Evolutionary conservation across 176 grass and related monocot species (phyloP), one percentile per base, ranked within the genome.

Genomic region (Musa acuminata): DNA sequence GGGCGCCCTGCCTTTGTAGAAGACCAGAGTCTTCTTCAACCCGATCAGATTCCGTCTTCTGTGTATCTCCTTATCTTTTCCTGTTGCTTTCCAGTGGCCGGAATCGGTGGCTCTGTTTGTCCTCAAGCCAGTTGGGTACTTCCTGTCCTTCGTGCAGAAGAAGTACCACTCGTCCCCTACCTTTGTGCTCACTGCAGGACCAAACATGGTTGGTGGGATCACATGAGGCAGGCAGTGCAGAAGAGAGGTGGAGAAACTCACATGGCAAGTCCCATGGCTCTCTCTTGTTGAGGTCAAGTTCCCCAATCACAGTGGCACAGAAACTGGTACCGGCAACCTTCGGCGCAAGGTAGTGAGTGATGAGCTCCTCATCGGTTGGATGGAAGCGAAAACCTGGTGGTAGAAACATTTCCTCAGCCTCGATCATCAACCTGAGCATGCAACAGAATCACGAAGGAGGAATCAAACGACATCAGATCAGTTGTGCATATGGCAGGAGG

Each of bases 81-180:
- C 73, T 76, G 73, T 76, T 50, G 73, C 73, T 21, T 76, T 76
- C 73, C 73, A 76, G 29, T 63, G 63, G 25, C 73, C 73, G 49
- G 55, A 55, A 8, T 76, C 55, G 12, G 73, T 76, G 43, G 73
- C 73, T 27, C 73, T 62, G 73, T 76, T 76, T 1, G 73, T 76
- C 13, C 73, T 76, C 57, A 48, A 22, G 2, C 73, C 73, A 12
- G 73, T 63, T 1, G 73, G 73, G 55, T 76, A 76, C 35, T 76
- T 76, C 73, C 73, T 76, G 26, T 76, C 73, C 58, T 29, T 76
- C 16, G 51, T 49, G 35, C 73, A 76, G 57, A 76, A 76, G 57
- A 76, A 76, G 73, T 76, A 76, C 73, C 73, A 76, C 29, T 76
- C 73, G 8, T 76, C 73, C 22, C 73, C 73, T 57, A 76, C 25